phyloP scores from a whole-genome alignment of 2,329 filamentous ascomycete species.

The Fusarium hainanense region DNA sequence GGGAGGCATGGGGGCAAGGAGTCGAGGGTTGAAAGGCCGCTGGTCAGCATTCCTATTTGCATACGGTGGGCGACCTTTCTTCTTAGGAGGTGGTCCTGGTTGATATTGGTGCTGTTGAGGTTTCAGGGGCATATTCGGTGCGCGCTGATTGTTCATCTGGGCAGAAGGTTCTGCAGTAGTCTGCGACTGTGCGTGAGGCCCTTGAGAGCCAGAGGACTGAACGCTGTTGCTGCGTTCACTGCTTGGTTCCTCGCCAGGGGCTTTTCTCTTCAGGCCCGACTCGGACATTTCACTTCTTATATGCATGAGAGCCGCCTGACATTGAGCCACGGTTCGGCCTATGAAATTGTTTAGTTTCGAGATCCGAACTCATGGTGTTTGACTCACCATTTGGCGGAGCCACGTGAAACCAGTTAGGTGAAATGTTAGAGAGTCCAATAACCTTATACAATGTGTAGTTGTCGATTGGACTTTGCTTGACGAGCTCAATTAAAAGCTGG shows the following conservation, averaged over 20 bases:
- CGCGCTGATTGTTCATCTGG: slow-evolving; percentile 44
- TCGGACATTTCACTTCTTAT: slow-evolving; percentile 48
- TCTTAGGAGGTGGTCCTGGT: slow-evolving; percentile 45
- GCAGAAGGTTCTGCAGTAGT: not conserved
- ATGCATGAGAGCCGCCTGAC: slow-evolving; percentile 53
- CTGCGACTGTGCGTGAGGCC: slow-evolving; percentile 5
- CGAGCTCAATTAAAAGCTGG: slow-evolving; percentile 67
- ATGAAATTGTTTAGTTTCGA: not conserved
- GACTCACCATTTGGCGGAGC: slow-evolving; percentile 59
- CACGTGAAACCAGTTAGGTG: slow-evolving; percentile 61
- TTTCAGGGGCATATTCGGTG: slow-evolving; percentile 23
- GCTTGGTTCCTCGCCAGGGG: slow-evolving; percentile 46
- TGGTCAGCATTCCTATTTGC: slow-evolving; percentile 55
- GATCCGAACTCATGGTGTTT: not conserved
- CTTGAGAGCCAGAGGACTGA: slow-evolving; percentile 3
- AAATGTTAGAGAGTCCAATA: slow-evolving; percentile 55
- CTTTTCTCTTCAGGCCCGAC: slow-evolving; percentile 49
- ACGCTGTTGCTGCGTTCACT: slow-evolving; percentile 43
- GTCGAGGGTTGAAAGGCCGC: slow-evolving; percentile 49
- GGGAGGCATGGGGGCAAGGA: slow-evolving; percentile 48
- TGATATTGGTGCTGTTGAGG: slow-evolving; percentile 5
- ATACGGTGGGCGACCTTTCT: slow-evolving; percentile 60
- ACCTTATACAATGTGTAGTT: slow-evolving; percentile 60
- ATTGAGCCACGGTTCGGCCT: slow-evolving; percentile 63
- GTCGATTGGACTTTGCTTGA: slow-evolving; percentile 66